Percentiles rank a stretch among this genome's conserved stretches.
Evolutionary conservation across 305 asterid genomes (phyloP).

Genomic region (Solanum aculeatissimum): DNA sequence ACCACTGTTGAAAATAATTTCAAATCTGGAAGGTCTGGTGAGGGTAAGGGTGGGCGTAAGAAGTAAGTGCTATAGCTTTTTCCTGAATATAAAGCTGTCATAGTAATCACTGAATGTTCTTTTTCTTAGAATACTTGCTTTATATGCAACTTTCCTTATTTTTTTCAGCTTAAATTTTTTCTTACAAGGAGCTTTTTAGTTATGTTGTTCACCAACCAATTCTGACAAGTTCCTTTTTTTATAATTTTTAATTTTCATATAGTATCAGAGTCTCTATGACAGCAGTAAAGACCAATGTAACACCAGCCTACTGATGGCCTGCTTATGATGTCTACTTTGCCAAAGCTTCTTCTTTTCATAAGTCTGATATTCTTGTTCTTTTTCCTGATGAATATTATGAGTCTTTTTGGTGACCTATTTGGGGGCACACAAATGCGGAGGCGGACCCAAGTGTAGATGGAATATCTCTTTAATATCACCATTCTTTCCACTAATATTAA

Average conservation of each 20-base stretch:
- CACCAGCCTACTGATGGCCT: background rate
- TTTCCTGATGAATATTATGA: background rate
- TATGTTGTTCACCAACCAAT: background rate
- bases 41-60: slow-evolving; percentile 89
- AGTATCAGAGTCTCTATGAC: background rate
- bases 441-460: too few species aligned
- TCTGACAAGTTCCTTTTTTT: too few species aligned
- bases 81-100: background rate
- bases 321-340: background rate
- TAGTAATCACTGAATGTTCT: background rate
- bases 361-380: background rate
- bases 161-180: background rate
- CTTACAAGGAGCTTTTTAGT: background rate
- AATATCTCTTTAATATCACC: too few species aligned
- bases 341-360: background rate
- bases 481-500: too few species aligned
- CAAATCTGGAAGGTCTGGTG: slow-evolving; percentile 72
- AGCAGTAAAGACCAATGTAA: background rate
- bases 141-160: background rate
- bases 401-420: background rate
- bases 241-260: too few species aligned
- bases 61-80: slow-evolving; percentile 31
- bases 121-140: background rate
- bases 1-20: slow-evolving; percentile 40
- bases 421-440: background rate